A percentile compares a stretch with the other conserved stretches of the same genome.
phyloP scores from a whole-genome alignment of 345 rosid species.

The Melaleuca quinquenervia region DNA sequence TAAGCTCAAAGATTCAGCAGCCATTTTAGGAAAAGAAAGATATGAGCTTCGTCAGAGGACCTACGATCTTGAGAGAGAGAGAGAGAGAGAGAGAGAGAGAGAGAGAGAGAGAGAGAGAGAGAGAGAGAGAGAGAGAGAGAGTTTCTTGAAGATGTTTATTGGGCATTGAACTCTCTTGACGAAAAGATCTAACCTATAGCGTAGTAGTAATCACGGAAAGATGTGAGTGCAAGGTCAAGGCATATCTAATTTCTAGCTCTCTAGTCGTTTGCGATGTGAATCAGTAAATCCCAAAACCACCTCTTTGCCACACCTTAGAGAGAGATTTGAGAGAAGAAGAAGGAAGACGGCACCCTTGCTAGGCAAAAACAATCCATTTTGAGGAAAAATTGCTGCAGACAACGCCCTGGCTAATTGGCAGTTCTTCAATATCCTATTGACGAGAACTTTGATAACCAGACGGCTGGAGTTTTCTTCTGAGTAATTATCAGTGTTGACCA shows the following conservation, averaged over 20 bases:
- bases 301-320: background rate
- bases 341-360: background rate
- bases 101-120: too few species aligned
- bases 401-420: background rate
- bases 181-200: background rate
- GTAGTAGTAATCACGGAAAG: background rate
- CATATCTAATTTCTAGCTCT: background rate
- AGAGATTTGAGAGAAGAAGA: background rate
- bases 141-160: background rate
- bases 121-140: too few species aligned
- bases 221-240: background rate
- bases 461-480: background rate
- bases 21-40: background rate
- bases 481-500: background rate
- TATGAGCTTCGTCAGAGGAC: background rate
- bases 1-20: background rate
- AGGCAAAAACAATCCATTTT: background rate
- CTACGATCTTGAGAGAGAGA: background rate
- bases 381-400: background rate
- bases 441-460: background rate
- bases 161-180: background rate
- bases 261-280: accelerated
- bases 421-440: background rate
- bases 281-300: background rate
- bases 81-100: too few species aligned